Percentiles rank a stretch among this genome's conserved stretches.
Conservation (phyloP, 768 basidiomycete species). For the Lentinula lateritia region DNA sequence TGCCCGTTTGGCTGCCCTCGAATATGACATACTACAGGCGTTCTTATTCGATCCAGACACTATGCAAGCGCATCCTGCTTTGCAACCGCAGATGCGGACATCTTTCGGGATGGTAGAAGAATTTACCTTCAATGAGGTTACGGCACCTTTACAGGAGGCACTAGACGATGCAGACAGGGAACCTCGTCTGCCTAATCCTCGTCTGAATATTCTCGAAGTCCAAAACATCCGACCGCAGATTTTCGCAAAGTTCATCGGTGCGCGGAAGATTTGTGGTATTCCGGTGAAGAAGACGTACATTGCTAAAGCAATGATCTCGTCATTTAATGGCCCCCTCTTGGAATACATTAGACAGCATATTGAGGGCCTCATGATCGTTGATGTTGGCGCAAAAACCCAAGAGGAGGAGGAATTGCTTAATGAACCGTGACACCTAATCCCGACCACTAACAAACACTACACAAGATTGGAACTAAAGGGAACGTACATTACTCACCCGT, state of each 20-base stretch:
- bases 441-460: background rate
- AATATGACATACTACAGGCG: constrained; percentile 35
- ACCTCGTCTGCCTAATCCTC: constrained; percentile 22
- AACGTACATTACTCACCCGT: background rate
- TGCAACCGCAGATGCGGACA: background rate
- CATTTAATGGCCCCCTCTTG: background rate
- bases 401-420: constrained; percentile 36
- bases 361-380: constrained; percentile 15
- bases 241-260: constrained; percentile 16
- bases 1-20: constrained; percentile 42
- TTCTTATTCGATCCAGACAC: constrained; percentile 38
- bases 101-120: background rate
- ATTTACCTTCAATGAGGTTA: background rate
- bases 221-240: constrained; percentile 1
- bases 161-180: constrained; percentile 3
- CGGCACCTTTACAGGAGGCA: background rate
- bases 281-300: constrained; percentile 31
- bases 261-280: constrained; percentile 22
- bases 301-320: constrained; percentile 16
- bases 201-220: constrained; percentile 11
- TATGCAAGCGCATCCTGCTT: constrained; percentile 5
- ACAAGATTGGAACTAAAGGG: background rate
- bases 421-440: background rate
- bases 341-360: constrained; percentile 4
- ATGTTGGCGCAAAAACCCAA: constrained; percentile 33